Percentiles rank a stretch among this genome's conserved stretches.
phyloP scores from a whole-genome alignment of 2,329 filamentous ascomycete genomes.

The Paramyrothecium roridum region DNA sequence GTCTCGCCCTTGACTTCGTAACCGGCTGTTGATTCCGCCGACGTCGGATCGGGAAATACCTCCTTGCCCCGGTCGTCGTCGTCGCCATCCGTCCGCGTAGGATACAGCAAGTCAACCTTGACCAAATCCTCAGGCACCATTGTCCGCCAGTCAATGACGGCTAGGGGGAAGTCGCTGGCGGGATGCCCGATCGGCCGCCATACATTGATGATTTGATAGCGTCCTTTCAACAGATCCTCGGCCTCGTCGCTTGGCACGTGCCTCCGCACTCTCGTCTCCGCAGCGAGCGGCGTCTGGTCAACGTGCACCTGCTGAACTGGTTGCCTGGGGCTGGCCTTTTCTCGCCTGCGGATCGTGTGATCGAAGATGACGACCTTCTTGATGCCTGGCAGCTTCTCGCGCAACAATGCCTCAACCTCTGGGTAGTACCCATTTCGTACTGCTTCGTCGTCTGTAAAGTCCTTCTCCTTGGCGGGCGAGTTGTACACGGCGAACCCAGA shows the following conservation, averaged over 20 bases:
- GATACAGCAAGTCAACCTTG: constrained; percentile 17
- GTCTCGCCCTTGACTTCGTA: constrained; percentile 18
- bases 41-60: constrained; percentile 9
- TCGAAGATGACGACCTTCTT: constrained; percentile 68
- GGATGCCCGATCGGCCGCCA: constrained; percentile 26
- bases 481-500: constrained; percentile 20
- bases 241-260: constrained; percentile 51
- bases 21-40: constrained; percentile 12
- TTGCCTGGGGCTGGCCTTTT: constrained; percentile 52
- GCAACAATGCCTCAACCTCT: constrained; percentile 57
- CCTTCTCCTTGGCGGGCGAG: constrained; percentile 41
- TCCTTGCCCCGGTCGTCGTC: constrained; percentile 21
- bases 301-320: constrained; percentile 71
- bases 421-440: constrained; percentile 57
- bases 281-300: constrained; percentile 65
- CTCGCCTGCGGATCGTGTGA: constrained; percentile 62
- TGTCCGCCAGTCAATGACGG: constrained; percentile 18
- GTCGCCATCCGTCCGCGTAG: constrained; percentile 12
- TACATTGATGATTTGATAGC: constrained; percentile 54
- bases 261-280: constrained; percentile 57
- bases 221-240: constrained; percentile 27
- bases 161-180: constrained; percentile 17
- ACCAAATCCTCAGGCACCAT: constrained; percentile 18
- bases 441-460: constrained; percentile 52
- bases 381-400: constrained; percentile 49